phyloP scores from a whole-genome alignment of 306 rosid genomes.

The Corylus heterophylla region DNA sequence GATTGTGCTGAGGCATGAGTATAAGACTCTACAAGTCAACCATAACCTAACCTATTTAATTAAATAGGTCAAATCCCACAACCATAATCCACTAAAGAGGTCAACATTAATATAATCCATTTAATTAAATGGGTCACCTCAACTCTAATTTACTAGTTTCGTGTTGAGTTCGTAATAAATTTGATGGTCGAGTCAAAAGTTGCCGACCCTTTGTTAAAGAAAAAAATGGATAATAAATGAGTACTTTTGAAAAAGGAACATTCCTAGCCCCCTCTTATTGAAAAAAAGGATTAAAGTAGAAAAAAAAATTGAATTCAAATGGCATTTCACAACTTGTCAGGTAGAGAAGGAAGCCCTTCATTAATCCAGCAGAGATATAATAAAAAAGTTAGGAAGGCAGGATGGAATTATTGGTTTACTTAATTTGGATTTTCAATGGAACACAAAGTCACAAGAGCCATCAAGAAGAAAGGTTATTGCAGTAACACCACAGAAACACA shows the following conservation, averaged over 20 bases:
- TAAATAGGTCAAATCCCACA: too few relatives aligned
- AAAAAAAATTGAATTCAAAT: background rate
- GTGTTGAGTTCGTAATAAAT: too few relatives aligned
- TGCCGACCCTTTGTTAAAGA: fast-evolving
- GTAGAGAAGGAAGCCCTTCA: conserved; percentile 25
- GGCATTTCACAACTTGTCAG: conserved; percentile 24
- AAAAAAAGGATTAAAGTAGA: background rate
- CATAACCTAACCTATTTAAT: too few relatives aligned
- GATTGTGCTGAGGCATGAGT: too few relatives aligned
- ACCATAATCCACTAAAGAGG: too few relatives aligned
- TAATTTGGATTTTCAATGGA: conserved; percentile 27
- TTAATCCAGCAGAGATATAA: conserved; percentile 30
- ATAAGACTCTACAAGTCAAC: too few relatives aligned
- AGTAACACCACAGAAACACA: conserved; percentile 27
- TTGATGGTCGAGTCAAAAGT: too few relatives aligned
- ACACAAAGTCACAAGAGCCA: conserved; percentile 43
- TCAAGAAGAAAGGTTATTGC: conserved; percentile 21
- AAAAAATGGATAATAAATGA: background rate
- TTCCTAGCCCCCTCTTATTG: background rate
- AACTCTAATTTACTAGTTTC: too few relatives aligned
- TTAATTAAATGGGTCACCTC: too few relatives aligned
- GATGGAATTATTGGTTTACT: conserved; percentile 19
- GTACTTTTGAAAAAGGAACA: background rate
- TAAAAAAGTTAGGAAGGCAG: conserved; percentile 8
- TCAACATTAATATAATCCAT: too few relatives aligned